Conservation (phyloP, 306 rosid species). For the Lathyrus tuberosus region DNA sequence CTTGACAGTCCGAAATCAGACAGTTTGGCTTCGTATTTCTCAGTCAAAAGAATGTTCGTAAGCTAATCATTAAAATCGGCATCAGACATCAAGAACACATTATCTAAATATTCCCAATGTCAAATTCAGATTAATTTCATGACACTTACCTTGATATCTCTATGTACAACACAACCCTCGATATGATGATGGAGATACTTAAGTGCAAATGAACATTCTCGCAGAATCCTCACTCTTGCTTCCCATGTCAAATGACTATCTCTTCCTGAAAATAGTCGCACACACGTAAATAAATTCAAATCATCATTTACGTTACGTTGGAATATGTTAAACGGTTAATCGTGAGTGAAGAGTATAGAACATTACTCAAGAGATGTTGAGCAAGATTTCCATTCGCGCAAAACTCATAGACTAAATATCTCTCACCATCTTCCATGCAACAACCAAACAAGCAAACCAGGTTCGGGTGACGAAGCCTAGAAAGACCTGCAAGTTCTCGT, state of each 20-base stretch:
- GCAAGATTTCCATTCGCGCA: constrained; percentile 81
- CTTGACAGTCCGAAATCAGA: constrained; percentile 89
- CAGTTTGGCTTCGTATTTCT: constrained; percentile 67
- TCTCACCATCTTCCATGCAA: constrained; percentile 65
- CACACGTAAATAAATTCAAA: background rate
- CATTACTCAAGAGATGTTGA: constrained; percentile 80
- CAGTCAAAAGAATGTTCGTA: constrained; percentile 80
- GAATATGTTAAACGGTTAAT: background rate
- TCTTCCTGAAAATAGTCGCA: constrained; percentile 51
- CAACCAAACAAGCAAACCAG: constrained; percentile 79
- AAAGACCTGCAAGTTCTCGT: constrained; percentile 69
- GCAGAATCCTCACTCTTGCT: constrained; percentile 63
- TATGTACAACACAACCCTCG: constrained; percentile 87
- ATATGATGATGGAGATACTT: constrained; percentile 74
- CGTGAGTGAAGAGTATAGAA: background rate
- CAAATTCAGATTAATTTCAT: background rate
- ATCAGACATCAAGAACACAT: background rate
- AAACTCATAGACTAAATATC: constrained; percentile 77
- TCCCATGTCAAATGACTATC: constrained; percentile 65
- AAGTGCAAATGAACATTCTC: constrained; percentile 82
- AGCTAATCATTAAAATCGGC: constrained; percentile 52
- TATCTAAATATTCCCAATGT: background rate
- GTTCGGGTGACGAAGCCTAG: constrained; percentile 82
- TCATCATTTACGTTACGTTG: background rate
- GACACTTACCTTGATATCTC: constrained; percentile 79